Base-by-base conservation (phyloP, 75 land plant genomes). In the Pinus taeda region DNA sequence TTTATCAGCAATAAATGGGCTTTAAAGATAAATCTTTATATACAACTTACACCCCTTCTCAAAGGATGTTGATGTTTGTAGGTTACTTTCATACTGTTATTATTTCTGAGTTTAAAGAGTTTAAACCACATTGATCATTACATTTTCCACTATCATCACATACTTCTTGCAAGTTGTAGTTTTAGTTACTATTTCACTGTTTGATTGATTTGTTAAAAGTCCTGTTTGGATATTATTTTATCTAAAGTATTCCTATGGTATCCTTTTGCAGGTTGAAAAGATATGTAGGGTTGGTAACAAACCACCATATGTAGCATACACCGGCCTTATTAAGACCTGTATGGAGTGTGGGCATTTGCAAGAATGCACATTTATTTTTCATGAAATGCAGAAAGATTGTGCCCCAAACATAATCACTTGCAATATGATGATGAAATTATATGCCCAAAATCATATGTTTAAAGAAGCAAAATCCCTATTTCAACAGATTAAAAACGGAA, bases 291-390 rank as follows among this genome's bases (percentile, higher is more conserved):
- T 94, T 81, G 91, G 94, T 60, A 91, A 71, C 22, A 93, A 93
- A 77, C 94, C 94, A 37, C 78, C 86, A 15, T 89, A 88, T 36
- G 92, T 90, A 65, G 91, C 98, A 29, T 95, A 85, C 83, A 95
- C 92, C 8, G 94, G 96, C 18, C 71, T 95, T 33, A 95, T 95
- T 78, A 89, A 85, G 78, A 85, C 94, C 7, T 93, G 94, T 76
- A 74, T 88, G 37, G 85, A 87, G 69, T 87, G 79, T 49, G 88
- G 90, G 56, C 79, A 79, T 63, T 75, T 90, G 57, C 74, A 90
- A 73, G 80, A 86, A 77, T 90, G 77, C 15, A 77, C 74, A 24
- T 83, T 74, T 53, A 81, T 95, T 15, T 91, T 91, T 76, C 76
- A 77, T 26, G 83, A 87, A 15, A 95, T 95, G 98, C 86, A 91